These are phyloP conservation scores for Colletotrichum sp. DNA, from an alignment of 2,329 filamentous ascomycete species.

Conservation along the genomic window DNA sequence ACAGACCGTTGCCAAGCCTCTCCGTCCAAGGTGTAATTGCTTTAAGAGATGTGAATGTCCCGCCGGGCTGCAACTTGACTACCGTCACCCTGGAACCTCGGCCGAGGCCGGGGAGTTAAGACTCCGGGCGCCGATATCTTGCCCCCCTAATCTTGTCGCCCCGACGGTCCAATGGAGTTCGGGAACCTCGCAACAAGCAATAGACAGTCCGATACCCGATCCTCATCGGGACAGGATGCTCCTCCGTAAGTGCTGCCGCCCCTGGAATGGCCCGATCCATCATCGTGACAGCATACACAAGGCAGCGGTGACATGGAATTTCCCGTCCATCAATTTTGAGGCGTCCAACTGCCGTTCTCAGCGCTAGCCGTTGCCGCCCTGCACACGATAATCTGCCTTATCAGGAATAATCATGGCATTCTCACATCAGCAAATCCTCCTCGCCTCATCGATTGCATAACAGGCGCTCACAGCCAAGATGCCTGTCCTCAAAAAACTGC, in stretches of 20 bases:
- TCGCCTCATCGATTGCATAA: not conserved
- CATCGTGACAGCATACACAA: not conserved
- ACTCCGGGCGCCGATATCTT: conserved; percentile 4
- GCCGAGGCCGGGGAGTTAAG: not conserved
- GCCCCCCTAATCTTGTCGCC: not conserved
- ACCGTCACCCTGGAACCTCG: not conserved
- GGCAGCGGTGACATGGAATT: not conserved
- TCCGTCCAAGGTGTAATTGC: not conserved
- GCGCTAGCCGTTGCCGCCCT: not conserved
- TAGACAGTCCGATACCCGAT: not conserved
- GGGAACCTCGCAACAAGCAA: not conserved
- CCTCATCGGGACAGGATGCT: not conserved
- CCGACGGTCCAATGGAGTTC: not conserved
- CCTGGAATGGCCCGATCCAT: not conserved
- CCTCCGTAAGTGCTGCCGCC: not conserved
- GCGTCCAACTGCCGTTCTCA: not conserved
- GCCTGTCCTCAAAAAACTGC: not conserved
- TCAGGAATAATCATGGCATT: not conserved
- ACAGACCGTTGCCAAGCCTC: not conserved
- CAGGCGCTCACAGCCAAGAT: not conserved
- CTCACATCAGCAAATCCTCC: not conserved
- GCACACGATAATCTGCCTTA: not conserved
- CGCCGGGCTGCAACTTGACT: not conserved
- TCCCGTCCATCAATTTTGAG: not conserved
- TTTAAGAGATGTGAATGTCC: not conserved